These are phyloP conservation scores for Pythium grandisporangium DNA, from an alignment of 352 stramenopile genomes.

Conservation along the genomic window DNA sequence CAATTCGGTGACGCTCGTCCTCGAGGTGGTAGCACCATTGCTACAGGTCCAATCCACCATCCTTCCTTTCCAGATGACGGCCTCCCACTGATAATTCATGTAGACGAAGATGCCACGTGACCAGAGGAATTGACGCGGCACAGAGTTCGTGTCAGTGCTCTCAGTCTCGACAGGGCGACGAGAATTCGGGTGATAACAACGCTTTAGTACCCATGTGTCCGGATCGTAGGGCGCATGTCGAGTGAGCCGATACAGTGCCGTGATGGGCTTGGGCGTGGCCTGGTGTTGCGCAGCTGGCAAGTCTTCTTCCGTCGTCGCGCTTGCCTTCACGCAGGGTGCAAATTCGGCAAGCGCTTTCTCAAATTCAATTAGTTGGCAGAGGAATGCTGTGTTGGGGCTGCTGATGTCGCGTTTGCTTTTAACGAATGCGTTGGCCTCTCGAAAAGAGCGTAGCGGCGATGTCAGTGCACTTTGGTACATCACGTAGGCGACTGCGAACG, in stretches of 20 bases:
- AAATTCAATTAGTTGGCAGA: slow-evolving; percentile 63
- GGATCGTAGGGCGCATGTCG: slow-evolving; percentile 40
- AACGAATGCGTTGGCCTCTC: slow-evolving; percentile 24
- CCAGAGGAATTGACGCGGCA: slow-evolving; percentile 20
- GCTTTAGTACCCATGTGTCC: slow-evolving; percentile 35
- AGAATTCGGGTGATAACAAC: slow-evolving; percentile 16
- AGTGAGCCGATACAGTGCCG: slow-evolving; percentile 28
- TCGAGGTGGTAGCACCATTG: slow-evolving; percentile 18
- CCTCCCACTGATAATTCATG: slow-evolving; percentile 6
- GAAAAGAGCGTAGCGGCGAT: no score
- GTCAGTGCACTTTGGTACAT: slow-evolving; percentile 29
- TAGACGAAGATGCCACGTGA: slow-evolving; percentile 36
- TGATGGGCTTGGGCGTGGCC: slow-evolving; percentile 1
- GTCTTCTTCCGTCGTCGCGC: no score
- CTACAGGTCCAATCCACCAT: no score
- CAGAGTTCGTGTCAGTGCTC: background rate
- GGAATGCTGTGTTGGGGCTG: slow-evolving; percentile 54
- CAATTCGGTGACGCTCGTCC: slow-evolving; percentile 10
- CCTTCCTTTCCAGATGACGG: slow-evolving; percentile 40
- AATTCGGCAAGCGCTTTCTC: slow-evolving; percentile 26
- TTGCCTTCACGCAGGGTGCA: background rate
- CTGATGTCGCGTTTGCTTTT: slow-evolving; percentile 37
- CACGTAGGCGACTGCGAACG: slow-evolving; percentile 50
- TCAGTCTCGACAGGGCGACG: slow-evolving; percentile 1
- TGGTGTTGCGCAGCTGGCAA: no score